Conservation (phyloP, 768 basidiomycete species). For the Daedaleopsis sinensis region DNA sequence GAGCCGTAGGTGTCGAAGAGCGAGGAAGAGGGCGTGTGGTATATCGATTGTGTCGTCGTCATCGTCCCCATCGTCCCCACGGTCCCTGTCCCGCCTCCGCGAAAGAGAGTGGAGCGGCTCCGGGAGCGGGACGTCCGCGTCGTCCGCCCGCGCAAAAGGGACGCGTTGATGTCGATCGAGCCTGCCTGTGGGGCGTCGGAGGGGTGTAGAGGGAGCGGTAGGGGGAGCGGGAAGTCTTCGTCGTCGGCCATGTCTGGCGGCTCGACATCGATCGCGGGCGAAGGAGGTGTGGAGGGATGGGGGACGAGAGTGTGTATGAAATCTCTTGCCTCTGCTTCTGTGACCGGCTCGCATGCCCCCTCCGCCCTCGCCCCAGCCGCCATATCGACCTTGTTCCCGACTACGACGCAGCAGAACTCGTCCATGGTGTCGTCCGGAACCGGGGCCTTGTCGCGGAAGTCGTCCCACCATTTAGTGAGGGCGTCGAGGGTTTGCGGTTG, state of each 20-base stretch:
- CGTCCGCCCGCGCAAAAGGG: slow-evolving; percentile 29
- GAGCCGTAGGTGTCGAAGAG: slow-evolving; percentile 64
- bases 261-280: slow-evolving; percentile 17
- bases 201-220: slow-evolving; percentile 23
- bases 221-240: slow-evolving; percentile 8
- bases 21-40: slow-evolving; percentile 83
- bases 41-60: slow-evolving; percentile 61
- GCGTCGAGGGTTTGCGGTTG: slow-evolving; percentile 58
- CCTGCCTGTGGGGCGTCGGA: slow-evolving; percentile 29
- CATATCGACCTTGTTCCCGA: slow-evolving; percentile 78
- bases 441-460: slow-evolving; percentile 71
- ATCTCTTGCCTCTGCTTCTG: slow-evolving; percentile 47
- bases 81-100: slow-evolving; percentile 42
- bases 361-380: slow-evolving; percentile 14
- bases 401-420: slow-evolving; percentile 70
- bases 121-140: slow-evolving; percentile 43
- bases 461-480: slow-evolving; percentile 76
- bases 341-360: slow-evolving; percentile 33
- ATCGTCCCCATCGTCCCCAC: slow-evolving; percentile 57
- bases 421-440: slow-evolving; percentile 62
- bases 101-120: slow-evolving; percentile 42
- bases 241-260: slow-evolving; percentile 1
- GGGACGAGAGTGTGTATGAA: slow-evolving; percentile 66
- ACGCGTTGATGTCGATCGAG: slow-evolving; percentile 36
- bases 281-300: slow-evolving; percentile 21